Evolutionary conservation across 305 asterid species (phyloP), one percentile per base, ranked within the genome.

Genomic region (Solanum aculeatissimum): DNA sequence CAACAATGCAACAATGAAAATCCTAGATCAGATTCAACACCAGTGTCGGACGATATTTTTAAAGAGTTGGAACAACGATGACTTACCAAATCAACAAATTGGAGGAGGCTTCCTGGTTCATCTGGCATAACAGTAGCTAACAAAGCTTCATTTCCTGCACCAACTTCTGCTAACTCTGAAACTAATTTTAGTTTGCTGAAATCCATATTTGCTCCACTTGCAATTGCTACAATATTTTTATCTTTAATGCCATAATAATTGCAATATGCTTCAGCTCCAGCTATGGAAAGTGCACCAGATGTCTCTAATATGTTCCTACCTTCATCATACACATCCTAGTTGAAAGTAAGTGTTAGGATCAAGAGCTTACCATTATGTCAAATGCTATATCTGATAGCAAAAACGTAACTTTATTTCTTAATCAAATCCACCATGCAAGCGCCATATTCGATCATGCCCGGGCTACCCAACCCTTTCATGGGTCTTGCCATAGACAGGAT

Each of bases 141-240:
- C 78, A 94, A 95, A 72, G 94, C 97, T 87, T 94, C 98, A 57
- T 89, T 89, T 45, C 87, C 94, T 81, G 97, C 87, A 87, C 98
- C 98, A 60, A 94, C 92, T 83, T 89, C 90, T 43, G 97, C 98
- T 86, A 92, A 96, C 75, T 94, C 98, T 84, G 97, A 91, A 54
- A 94, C 95, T 86, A 93, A 83, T 92, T 97, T 92, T 85, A 95
- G 86, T 79, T 97, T 90, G 85, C 93, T 95, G 81, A 95, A 94
- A 70, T 94, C 94, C 98, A 95, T 94, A 90, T 95, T 95, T 29
- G 99, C 98, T 77, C 99, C 99, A 80, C 96, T 94, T n/a, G 99
- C 92, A 88, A 95, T 89, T 63, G 97, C 96, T 80, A 95, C 97
- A 68, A 95, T 93, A 89, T 93, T 93, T 88, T 84, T 94, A 79